A percentile compares a stretch with the other conserved stretches of the same genome.
Conservation (phyloP, 306 rosid species). For the Begonia fuchsioides region DNA sequence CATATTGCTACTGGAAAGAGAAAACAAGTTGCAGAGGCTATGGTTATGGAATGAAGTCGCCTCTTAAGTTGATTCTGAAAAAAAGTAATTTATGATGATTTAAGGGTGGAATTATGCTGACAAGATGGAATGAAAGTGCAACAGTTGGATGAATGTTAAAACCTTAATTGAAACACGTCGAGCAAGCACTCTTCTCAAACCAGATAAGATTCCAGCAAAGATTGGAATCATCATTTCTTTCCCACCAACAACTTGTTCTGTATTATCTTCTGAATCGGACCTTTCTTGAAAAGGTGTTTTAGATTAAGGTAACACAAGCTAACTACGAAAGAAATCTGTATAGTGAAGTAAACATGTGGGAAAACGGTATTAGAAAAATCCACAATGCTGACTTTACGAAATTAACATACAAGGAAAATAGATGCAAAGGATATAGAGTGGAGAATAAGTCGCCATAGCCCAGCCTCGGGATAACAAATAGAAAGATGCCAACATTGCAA, state of each 20-base stretch:
- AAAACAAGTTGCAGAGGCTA: constrained; percentile 94
- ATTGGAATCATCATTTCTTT: constrained; percentile 64
- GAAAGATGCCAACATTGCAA: constrained; percentile 82
- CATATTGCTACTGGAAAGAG: constrained; percentile 97
- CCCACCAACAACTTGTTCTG: constrained; percentile 57
- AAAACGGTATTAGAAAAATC: not conserved
- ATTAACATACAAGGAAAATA: constrained; percentile 1
- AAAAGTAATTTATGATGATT: constrained; percentile 11
- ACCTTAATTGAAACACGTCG: constrained; percentile 96
- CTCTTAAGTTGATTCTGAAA: constrained; percentile 92
- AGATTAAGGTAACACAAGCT: constrained; percentile 23
- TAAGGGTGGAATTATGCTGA: constrained; percentile 11
- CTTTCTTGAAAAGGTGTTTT: constrained; percentile 59
- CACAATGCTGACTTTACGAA: constrained; percentile 3
- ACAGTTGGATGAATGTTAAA: constrained; percentile 6
- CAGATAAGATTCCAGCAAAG: constrained; percentile 76
- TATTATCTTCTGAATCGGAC: constrained; percentile 38
- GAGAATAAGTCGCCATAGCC: constrained; percentile 76
- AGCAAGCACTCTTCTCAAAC: constrained; percentile 86
- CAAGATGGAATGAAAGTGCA: constrained; percentile 2
- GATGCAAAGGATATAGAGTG: constrained; percentile 66
- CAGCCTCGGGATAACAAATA: constrained; percentile 90
- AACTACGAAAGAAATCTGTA: constrained; percentile 1
- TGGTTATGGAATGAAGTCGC: constrained; percentile 82
- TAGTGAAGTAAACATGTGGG: constrained; percentile 5